Base-by-base conservation (phyloP, 768 basidiomycete species). In the Boletus coccyginus region DNA sequence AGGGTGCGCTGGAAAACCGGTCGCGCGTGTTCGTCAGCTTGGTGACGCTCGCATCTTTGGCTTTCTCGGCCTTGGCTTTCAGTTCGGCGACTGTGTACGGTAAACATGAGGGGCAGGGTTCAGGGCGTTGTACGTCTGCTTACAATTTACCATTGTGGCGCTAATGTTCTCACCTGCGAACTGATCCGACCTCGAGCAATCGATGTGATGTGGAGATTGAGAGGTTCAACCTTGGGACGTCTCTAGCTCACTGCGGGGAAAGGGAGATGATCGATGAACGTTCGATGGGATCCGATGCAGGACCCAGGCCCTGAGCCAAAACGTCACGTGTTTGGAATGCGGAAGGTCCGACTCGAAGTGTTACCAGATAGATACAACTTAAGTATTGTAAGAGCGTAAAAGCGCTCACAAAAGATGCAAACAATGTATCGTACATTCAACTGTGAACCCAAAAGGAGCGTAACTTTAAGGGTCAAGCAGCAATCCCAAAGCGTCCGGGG, bases 31-130 rank as follows among this genome's bases (percentile, higher is more conserved):
- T 76, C 57, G 79, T 75, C 50, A 83, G 50, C 64, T 78, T 84
- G 55, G 75, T 73, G 16, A 82, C 76, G 17, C 80, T 71, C 2
- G 77, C 76, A 65, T 83, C 81, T 54, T 85, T 85, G n/a, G 77
- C 84, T 54, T 81, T 84, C 21, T 70, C 68, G 11, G 88, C 88
- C 61, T 82, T 84, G 40, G 80, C 80, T 67, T 86, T 87, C 49
- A 89, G 69, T 44, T 88, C 87, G 52, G 85, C 82, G 55, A 87
- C 84, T 85, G 40, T 16, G 27, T 21, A 21, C 21, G 36, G 46
- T 24, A 40, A 46, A 35, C 21, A 46, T 56, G 52, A 51, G 54
- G 55, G 44, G 24, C 33, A 46, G 46, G 17, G 36, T 47, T n/a
- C 42, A 32, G 51, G 40, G 46, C 38, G 40, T 47, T 42, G 39